Percentiles rank a stretch among this genome's conserved stretches.
These are phyloP conservation scores for Ensete ventricosum DNA, from an alignment of 176 grass and related monocot species.

Conservation along the genomic window DNA sequence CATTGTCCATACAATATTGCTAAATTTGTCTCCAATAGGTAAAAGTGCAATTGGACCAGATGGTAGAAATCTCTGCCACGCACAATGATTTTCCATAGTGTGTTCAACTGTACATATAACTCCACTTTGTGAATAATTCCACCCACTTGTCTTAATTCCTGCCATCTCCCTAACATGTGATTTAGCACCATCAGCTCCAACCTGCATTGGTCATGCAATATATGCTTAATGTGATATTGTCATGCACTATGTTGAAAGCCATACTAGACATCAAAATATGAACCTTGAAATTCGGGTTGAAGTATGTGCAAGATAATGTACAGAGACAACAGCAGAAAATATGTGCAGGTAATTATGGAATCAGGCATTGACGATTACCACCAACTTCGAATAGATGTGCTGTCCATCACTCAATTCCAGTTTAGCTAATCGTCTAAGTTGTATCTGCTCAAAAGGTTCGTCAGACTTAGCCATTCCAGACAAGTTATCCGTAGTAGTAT, in stretches of 20 bases:
- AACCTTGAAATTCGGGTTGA: background rate
- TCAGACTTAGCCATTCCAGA: conserved; percentile 21
- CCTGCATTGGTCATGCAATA: conserved; percentile 27
- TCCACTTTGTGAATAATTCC: conserved; percentile 72
- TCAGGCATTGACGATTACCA: conserved; percentile 49
- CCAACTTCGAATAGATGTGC: conserved; percentile 68
- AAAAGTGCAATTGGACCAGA: conserved; percentile 79
- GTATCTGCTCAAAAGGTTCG: conserved; percentile 28
- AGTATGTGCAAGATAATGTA: background rate
- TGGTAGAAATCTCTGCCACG: conserved; percentile 97
- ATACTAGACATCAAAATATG: conserved; percentile 2
- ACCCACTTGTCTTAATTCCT: conserved; percentile 70
- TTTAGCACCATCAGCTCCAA: conserved; percentile 87
- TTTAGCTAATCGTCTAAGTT: conserved; percentile 48
- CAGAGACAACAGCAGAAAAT: background rate
- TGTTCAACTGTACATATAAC: conserved; percentile 92
- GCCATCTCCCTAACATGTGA: conserved; percentile 73
- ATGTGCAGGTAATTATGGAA: conserved; percentile 10
- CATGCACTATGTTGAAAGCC: conserved; percentile 1
- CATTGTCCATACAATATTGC: conserved; percentile 99
- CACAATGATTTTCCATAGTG: conserved; percentile 43
- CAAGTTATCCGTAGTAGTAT: conserved; percentile 13
- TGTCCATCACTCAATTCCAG: conserved; percentile 71
- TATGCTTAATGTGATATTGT: background rate
- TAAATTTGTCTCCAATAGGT: conserved; percentile 68